phyloP scores from a whole-genome alignment of 768 basidiomycete species.

The Fomitopsis serialis region DNA sequence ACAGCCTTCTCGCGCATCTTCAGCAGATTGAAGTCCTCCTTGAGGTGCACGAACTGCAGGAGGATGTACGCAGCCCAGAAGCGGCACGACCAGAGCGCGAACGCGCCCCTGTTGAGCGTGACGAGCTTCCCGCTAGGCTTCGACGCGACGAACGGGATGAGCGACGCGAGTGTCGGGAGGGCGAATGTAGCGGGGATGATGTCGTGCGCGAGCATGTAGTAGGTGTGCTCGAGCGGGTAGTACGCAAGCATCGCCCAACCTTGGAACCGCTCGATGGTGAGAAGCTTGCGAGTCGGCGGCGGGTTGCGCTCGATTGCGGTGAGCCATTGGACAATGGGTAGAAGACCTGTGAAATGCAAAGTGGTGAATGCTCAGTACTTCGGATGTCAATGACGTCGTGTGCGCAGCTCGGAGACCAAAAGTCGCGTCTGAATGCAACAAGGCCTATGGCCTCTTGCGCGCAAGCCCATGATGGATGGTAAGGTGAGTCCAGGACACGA shows the following conservation, averaged over 20 bases:
- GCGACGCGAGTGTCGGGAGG: constrained; percentile 30
- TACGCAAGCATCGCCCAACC: constrained; percentile 74
- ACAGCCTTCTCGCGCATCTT: constrained; percentile 48
- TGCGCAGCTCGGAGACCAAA: background rate
- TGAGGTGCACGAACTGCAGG: constrained; percentile 70
- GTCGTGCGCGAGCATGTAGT: constrained; percentile 56
- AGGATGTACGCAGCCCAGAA: constrained; percentile 79
- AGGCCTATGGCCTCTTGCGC: background rate
- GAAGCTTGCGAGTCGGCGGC: constrained; percentile 62
- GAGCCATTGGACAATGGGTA: constrained; percentile 79
- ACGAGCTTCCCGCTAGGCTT: constrained; percentile 28
- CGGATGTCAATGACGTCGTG: background rate
- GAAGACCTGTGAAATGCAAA: constrained; percentile 43
- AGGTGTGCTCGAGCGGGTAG: constrained; percentile 76
- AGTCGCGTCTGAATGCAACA: background rate
- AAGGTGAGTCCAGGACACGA: constrained; percentile 16
- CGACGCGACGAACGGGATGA: constrained; percentile 29
- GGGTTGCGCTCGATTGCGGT: constrained; percentile 68
- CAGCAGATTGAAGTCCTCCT: constrained; percentile 61
- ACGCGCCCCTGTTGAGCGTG: constrained; percentile 37
- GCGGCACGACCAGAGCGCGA: constrained; percentile 70
- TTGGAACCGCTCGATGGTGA: constrained; percentile 76
- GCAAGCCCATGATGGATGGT: background rate
- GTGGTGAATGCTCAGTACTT: background rate
- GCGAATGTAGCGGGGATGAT: constrained; percentile 55